Evolutionary conservation across 306 rosid genomes (phyloP).

Genomic region (Cyamopsis tetragonoloba): DNA sequence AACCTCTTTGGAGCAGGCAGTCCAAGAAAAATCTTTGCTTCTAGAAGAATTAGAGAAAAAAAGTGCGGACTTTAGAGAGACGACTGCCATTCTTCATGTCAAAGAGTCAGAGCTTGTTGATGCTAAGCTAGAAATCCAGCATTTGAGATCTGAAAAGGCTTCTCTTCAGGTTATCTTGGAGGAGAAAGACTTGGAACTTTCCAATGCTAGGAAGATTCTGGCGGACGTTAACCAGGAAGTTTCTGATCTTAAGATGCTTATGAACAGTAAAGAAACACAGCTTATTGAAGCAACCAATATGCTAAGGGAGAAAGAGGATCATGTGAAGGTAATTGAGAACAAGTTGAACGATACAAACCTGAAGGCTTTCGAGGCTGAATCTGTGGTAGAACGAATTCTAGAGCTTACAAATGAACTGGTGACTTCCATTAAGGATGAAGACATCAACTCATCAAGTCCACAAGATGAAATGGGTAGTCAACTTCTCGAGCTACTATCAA

Average conservation of each 20-base stretch:
- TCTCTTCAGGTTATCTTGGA: conserved; percentile 63
- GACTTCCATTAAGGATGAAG: conserved; percentile 52
- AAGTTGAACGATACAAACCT: conserved; percentile 50
- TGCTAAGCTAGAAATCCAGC: conserved; percentile 80
- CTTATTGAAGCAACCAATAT: conserved; percentile 63
- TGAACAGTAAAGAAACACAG: conserved; percentile 63
- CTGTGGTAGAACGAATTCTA: conserved; percentile 55
- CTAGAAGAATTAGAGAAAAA: conserved; percentile 49
- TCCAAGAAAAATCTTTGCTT: conserved; percentile 52
- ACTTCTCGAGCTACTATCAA: conserved; percentile 31
- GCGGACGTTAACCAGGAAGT: conserved; percentile 58
- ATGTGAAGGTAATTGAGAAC: conserved; percentile 42
- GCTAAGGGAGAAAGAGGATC: conserved; percentile 85
- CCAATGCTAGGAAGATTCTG: conserved; percentile 65
- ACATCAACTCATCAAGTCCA: conserved; percentile 5
- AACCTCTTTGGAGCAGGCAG: conserved; percentile 57
- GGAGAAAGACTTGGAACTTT: conserved; percentile 81
- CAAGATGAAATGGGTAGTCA: conserved; percentile 32
- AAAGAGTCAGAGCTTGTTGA: conserved; percentile 69
- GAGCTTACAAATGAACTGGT: conserved; percentile 73
- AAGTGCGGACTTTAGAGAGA: conserved; percentile 43
- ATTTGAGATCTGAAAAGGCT: conserved; percentile 70
- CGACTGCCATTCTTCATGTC: conserved; percentile 44
- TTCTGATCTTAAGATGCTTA: conserved; percentile 59
- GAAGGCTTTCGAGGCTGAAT: conserved; percentile 68